A percentile compares a stretch with the other conserved stretches of the same genome.
These are phyloP conservation scores for Saitozyma sp. DNA, from an alignment of 768 basidiomycete species.

Conservation along the genomic window DNA sequence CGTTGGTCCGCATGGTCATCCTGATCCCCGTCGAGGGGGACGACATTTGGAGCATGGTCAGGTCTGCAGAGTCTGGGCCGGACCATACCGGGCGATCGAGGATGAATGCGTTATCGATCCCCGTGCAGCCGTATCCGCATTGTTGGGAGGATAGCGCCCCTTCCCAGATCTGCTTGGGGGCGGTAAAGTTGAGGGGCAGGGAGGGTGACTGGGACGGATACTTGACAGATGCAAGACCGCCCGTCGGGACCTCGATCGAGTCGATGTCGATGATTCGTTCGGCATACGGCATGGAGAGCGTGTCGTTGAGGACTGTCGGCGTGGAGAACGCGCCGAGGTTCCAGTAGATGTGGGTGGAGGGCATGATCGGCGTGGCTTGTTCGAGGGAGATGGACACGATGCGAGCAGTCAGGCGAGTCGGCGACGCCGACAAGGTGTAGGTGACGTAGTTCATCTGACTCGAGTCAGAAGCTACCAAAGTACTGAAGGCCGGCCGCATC, in stretches of 20 bases:
- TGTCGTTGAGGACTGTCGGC: constrained; percentile 29
- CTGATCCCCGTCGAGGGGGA: constrained; percentile 25
- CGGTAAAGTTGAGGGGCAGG: constrained; percentile 29
- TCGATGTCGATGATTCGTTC: constrained; percentile 34
- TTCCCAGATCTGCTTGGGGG: constrained; percentile 18
- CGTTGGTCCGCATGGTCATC: constrained; percentile 29
- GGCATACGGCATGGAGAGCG: constrained; percentile 31
- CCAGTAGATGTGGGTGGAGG: constrained; percentile 45
- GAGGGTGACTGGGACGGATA: constrained; percentile 9
- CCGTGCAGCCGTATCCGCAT: constrained; percentile 28
- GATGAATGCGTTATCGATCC: constrained; percentile 40
- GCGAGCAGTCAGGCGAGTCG: constrained; percentile 24
- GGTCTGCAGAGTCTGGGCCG: constrained; percentile 1
- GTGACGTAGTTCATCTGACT: constrained; percentile 29
- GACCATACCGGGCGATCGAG: constrained; percentile 18
- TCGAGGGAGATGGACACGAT: constrained; percentile 29
- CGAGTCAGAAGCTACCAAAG: no score
- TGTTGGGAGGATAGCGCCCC: constrained; percentile 16
- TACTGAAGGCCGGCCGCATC: no score
- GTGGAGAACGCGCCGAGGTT: constrained; percentile 36
- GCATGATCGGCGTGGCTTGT: constrained; percentile 35
- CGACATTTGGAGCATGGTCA: constrained; percentile 13
- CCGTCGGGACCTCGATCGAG: constrained; percentile 41
- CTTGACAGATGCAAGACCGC: constrained; percentile 20
- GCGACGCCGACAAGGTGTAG: constrained; percentile 21